Base-by-base conservation (phyloP, 1,284 basidiomycete species). In the Pseudozyma thailandica region DNA sequence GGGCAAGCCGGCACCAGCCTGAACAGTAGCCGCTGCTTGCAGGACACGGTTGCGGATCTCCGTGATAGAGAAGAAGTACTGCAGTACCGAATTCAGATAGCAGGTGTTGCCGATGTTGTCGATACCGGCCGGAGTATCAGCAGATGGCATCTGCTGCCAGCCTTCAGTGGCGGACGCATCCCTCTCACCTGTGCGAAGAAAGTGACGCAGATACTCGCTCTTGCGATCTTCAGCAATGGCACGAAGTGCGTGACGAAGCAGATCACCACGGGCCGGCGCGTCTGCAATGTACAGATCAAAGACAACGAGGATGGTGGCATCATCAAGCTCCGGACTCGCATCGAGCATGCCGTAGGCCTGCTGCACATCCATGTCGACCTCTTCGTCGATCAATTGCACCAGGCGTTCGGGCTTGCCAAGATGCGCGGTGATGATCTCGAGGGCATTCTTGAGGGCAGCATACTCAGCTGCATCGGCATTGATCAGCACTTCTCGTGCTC, bases 21-120 rank as follows among this genome's bases (percentile, higher is more conserved):
- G 82, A 55, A 87, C 86, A 21, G 86, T 86, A 18, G 63, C 51
- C 10, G 75, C 74, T 84, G 90, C 86, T 2, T 88, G 87, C 25
- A 87, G 84, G 16, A 95, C 88, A 7, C 90, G 89, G 10, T 90
- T 89, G 37, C 93, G 88, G 26, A 96, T 86, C 45, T 93, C 91
- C 77, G 88, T 90, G 83, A 96, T 92, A n/a, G 93, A 94, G 83
- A 93, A 95, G 82, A 96, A 94, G 83, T 96, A 96, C 89, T 94
- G 83, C 15, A 93, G 85, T 23, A 93, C 84, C 18, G 92, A 94
- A 82, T 94, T 94, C 53, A 95, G 86, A 82, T 94, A 95, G 81
- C 92, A 94, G 0, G 92, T 94, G 79, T 96, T 96, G 50, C 93
- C 93, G 30, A 96, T 88, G 80, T 95, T 94, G 80, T 94, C 92